These are phyloP conservation scores for Rhodotorula sp. DNA, from an alignment of 1,284 basidiomycete species.

Conservation along the genomic window DNA sequence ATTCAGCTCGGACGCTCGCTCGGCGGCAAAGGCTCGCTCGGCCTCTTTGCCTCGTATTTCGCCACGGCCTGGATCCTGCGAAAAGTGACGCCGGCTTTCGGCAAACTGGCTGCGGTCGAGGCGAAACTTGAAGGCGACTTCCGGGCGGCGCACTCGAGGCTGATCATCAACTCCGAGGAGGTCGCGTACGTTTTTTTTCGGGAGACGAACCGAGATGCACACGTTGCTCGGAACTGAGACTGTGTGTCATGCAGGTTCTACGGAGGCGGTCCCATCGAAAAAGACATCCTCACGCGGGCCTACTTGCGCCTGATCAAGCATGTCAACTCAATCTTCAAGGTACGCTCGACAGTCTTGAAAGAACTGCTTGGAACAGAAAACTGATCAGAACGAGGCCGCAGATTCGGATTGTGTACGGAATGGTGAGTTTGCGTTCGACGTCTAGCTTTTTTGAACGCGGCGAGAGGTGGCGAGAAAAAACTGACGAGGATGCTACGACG, in stretches of 20 bases:
- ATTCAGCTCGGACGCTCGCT: slow-evolving; percentile 83
- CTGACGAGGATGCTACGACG: background rate
- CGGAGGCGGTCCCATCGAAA: slow-evolving; percentile 80
- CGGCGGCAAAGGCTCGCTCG: slow-evolving; percentile 68
- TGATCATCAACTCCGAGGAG: slow-evolving; percentile 90
- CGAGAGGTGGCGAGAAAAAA: too few species aligned
- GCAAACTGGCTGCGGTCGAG: slow-evolving; percentile 83
- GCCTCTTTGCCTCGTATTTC: slow-evolving; percentile 82
- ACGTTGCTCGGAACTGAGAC: background rate
- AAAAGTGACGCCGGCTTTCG: slow-evolving; percentile 88
- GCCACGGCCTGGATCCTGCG: slow-evolving; percentile 77
- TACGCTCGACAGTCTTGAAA: slow-evolving; percentile 43
- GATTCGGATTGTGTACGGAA: slow-evolving; percentile 74
- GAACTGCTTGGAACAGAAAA: too few species aligned
- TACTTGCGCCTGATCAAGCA: slow-evolving; percentile 82
- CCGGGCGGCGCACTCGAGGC: slow-evolving; percentile 77
- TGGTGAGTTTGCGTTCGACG: slow-evolving; percentile 52
- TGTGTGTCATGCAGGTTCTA: slow-evolving; percentile 66
- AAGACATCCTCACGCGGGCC: slow-evolving; percentile 74
- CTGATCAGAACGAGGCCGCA: slow-evolving; percentile 41
- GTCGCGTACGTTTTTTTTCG: slow-evolving; percentile 65
- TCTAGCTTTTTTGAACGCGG: too few species aligned
- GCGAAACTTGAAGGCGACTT: slow-evolving; percentile 83
- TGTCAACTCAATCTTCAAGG: slow-evolving; percentile 88
- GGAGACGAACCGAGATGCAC: background rate